Evolutionary conservation across 805 yeast genomes (phyloP), one percentile per base, ranked within the genome.

Genomic region (Groenewaldozyma tartarivorans): DNA sequence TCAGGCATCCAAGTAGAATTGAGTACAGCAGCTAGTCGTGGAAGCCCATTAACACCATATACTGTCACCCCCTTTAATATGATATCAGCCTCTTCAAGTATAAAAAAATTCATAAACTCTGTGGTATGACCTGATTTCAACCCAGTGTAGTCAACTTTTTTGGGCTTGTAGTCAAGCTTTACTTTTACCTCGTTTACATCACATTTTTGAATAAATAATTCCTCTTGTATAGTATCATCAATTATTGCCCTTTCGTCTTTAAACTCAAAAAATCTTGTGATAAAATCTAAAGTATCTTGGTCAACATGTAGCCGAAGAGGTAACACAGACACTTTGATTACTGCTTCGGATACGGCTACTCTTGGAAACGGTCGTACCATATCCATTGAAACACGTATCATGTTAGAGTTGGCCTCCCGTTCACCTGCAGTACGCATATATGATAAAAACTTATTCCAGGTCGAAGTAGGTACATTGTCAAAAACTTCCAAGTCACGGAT

Each of bases 141-240:
- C 0, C 95, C 96, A 2, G 77, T 74, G 54, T 82, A 84, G 57
- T 90, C 94, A 21, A 90, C 70, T 49, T 77, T 82, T 56, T 87
- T 87, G 0, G 98, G 97, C 56, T 86, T 87, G 58, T 92, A 92
- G 59, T 92, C 97, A 32, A 92, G 64, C 46, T 77, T 77, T 17
- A 92, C 56, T 36, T 72, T 71, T 3, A 87, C 69, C 4, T 55
- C 57, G 3, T 47, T 40, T 22, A 63, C 45, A 33, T 73, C 72
- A 27, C 86, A 70, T 53, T 77, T 77, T 50, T 83, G 86, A 35
- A 87, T 68, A 53, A 74, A 88, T 9, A 54, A 42, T 1, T 75
- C 53, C 4, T 74, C 70, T 43, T 81, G 92, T 35, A 80, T 86
- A 43, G 64, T 69, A 9, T 65, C 69, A 18, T 38, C 37, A 4